Evolutionary conservation across 176 grass and related monocot genomes (phyloP).

Genomic region (Rhynchospora breviuscula): DNA sequence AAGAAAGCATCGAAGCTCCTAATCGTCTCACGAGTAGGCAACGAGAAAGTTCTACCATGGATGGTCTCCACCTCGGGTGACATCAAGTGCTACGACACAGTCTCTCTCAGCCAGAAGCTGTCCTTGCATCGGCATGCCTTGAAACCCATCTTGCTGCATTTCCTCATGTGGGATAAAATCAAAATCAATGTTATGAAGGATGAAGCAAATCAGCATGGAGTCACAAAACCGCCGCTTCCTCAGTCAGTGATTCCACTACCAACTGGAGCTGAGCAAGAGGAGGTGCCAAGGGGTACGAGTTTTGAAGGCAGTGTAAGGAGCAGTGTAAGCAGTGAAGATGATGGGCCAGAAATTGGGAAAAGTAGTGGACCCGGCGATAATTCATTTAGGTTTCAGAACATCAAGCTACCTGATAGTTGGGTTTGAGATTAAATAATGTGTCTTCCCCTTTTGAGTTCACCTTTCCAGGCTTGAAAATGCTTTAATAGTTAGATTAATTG

Average conservation of each 20-base stretch:
- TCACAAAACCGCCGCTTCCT: constrained; percentile 17
- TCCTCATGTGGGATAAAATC: constrained; percentile 68
- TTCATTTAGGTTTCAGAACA: constrained; percentile 78
- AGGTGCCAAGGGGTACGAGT: neutral
- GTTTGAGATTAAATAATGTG: constrained; percentile 32
- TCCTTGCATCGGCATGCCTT: constrained; percentile 91
- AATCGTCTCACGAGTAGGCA: constrained; percentile 62
- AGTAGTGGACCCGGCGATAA: constrained; percentile 31
- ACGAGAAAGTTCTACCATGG: constrained; percentile 83
- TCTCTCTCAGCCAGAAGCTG: constrained; percentile 94
- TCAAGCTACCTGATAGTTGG: constrained; percentile 76
- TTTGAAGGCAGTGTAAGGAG: constrained; percentile 16
- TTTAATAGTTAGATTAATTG: neutral
- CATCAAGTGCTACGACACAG: constrained; percentile 89
- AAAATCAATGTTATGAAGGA: neutral
- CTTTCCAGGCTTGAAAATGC: neutral
- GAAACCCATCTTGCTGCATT: constrained; percentile 67
- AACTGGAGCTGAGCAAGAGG: neutral
- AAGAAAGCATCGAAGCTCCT: constrained; percentile 48
- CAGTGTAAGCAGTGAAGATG: constrained; percentile 18
- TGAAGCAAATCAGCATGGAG: neutral
- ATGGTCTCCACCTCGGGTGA: constrained; percentile 60
- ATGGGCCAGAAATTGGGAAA: constrained; percentile 19
- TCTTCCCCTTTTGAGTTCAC: neutral
- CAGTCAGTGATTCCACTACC: constrained; percentile 26